phyloP scores from a whole-genome alignment of 2,329 filamentous ascomycete species.

The Fusarium ambrosium region DNA sequence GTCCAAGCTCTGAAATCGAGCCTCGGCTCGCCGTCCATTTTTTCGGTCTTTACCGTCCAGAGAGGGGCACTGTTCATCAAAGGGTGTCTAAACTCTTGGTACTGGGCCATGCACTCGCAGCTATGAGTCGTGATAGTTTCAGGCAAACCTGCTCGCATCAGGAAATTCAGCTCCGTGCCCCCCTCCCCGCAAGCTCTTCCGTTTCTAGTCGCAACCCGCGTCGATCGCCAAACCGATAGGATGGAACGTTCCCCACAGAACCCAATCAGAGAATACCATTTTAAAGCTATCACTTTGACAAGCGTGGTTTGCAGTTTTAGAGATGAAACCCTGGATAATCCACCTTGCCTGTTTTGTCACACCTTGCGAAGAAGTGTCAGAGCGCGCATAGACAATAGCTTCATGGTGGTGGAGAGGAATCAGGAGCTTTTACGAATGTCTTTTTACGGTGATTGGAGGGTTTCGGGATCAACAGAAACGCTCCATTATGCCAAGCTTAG shows the following conservation, averaged over 20 bases:
- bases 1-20: neutral
- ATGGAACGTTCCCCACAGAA: neutral
- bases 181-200: neutral
- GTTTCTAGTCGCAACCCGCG: neutral
- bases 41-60: neutral
- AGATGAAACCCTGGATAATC: neutral
- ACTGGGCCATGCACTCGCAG: neutral
- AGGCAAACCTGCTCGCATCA: neutral
- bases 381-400: neutral
- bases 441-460: neutral
- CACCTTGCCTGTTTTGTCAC: neutral
- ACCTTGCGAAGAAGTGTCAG: neutral
- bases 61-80: neutral
- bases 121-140: neutral
- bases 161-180: neutral
- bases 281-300: neutral
- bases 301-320: neutral
- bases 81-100: neutral
- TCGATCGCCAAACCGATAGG: neutral
- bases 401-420: neutral
- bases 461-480: neutral
- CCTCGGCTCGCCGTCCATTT: neutral
- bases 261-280: neutral
- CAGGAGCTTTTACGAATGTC: neutral
- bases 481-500: neutral